Conservation (phyloP, 148 eudicot genomes). For the Rhododendron simsii region DNA sequence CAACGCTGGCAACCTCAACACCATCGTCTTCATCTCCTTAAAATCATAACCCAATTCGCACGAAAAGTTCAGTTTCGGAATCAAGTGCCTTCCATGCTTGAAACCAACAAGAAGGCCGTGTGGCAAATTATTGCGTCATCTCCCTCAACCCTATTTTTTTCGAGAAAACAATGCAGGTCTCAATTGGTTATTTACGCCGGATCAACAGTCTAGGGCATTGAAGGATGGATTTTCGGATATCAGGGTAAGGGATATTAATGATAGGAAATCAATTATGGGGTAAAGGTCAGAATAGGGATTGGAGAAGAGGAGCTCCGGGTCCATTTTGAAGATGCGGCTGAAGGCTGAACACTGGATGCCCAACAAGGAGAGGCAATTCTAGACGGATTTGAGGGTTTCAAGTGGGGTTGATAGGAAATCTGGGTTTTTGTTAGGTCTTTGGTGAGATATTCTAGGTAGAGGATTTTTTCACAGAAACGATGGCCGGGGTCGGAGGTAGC, state of each 20-base stretch:
- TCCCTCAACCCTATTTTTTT: slow-evolving; percentile 48
- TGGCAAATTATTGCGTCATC: slow-evolving; percentile 24
- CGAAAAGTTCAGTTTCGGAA: background rate
- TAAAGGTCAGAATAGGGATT: slow-evolving; percentile 59
- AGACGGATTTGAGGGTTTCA: slow-evolving; percentile 39
- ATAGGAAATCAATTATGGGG: slow-evolving; percentile 58
- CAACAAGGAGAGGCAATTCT: slow-evolving; percentile 51
- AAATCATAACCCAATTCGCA: slow-evolving; percentile 18
- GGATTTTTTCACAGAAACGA: slow-evolving; percentile 55
- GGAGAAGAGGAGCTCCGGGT: slow-evolving; percentile 60
- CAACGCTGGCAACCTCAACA: slow-evolving; percentile 71
- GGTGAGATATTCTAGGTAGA: slow-evolving; percentile 56
- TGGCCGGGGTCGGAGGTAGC: slow-evolving; percentile 38
- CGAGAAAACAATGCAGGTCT: slow-evolving; percentile 46
- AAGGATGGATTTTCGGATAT: slow-evolving; percentile 42
- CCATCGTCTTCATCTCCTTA: slow-evolving; percentile 53
- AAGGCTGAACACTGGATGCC: slow-evolving; percentile 43
- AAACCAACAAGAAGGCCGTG: background rate
- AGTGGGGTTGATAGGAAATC: slow-evolving; percentile 57
- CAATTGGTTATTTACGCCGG: slow-evolving; percentile 45
- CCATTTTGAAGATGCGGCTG: slow-evolving; percentile 74
- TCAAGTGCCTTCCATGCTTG: background rate
- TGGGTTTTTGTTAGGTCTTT: slow-evolving; percentile 64
- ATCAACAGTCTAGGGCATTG: slow-evolving; percentile 74
- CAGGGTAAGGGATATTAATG: slow-evolving; percentile 37